Conservation (phyloP, 208 protist species). For the Lotmaria passim region DNA sequence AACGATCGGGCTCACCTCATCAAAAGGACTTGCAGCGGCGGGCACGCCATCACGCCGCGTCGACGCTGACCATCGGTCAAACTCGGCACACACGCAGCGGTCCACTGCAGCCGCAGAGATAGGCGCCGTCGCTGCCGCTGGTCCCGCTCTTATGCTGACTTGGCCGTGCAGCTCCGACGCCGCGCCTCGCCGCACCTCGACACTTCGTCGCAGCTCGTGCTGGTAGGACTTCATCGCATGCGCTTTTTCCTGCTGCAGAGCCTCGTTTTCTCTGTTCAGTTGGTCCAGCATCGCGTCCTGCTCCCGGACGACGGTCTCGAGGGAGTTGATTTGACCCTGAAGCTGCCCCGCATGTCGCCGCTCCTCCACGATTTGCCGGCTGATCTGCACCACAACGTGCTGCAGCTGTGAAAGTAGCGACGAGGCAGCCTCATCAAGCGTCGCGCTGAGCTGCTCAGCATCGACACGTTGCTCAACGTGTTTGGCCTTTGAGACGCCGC, state of each 20-base stretch:
- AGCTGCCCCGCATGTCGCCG: constrained; percentile 37
- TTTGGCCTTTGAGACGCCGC: background rate
- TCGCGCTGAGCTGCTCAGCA: background rate
- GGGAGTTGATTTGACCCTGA: constrained; percentile 37
- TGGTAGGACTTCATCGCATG: constrained; percentile 39
- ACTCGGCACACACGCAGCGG: constrained; percentile 12
- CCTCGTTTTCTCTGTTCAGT: constrained; percentile 34
- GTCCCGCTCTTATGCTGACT: background rate
- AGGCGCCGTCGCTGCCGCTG: constrained; percentile 8
- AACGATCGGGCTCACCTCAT: constrained; percentile 28
- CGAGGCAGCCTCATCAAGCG: constrained; percentile 30
- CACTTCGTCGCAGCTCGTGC: constrained; percentile 29
- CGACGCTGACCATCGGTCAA: background rate
- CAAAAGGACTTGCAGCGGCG: constrained; percentile 12
- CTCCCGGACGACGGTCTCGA: constrained; percentile 41
- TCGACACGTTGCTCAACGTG: background rate
- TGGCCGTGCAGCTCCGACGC: background rate
- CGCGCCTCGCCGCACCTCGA: background rate
- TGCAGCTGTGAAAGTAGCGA: constrained; percentile 47
- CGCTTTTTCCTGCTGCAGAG: constrained; percentile 37
- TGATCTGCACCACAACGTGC: constrained; percentile 50
- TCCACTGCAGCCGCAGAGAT: constrained; percentile 29
- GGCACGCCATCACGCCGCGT: background rate
- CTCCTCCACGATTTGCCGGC: constrained; percentile 44
- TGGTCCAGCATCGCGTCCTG: constrained; percentile 58